phyloP scores from a whole-genome alignment of 148 eudicot genomes.

The Rhododendron molle region DNA sequence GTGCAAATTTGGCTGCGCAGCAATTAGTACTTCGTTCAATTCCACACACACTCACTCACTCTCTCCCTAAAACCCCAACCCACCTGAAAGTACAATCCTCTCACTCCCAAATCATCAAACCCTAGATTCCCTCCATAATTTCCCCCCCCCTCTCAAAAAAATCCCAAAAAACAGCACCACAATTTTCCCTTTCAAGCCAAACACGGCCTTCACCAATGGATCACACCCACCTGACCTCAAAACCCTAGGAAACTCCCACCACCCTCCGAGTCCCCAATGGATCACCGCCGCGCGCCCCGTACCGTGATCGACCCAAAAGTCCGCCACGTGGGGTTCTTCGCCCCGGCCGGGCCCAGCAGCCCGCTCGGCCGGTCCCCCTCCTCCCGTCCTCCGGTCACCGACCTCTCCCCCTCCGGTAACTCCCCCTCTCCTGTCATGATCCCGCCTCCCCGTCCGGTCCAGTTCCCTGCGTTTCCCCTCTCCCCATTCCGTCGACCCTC shows the following conservation, averaged over 20 bases:
- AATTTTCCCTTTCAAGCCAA: not conserved
- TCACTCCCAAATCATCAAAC: not conserved
- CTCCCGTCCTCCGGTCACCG: conserved; percentile 27
- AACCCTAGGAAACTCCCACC: conserved; percentile 22
- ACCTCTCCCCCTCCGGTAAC: conserved; percentile 43
- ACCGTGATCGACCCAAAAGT: conserved; percentile 84
- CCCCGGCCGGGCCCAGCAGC: conserved; percentile 44
- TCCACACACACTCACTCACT: too few species aligned
- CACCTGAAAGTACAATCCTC: not conserved
- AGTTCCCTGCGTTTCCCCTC: conserved; percentile 16
- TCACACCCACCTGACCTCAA: not conserved
- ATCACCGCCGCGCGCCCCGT: conserved; percentile 70
- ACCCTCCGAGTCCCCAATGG: conserved; percentile 31
- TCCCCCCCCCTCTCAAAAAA: not conserved
- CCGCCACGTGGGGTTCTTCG: conserved; percentile 84
- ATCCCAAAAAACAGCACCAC: not conserved
- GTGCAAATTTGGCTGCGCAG: too few species aligned
- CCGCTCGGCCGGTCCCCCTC: conserved; percentile 23
- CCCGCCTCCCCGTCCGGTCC: conserved; percentile 64
- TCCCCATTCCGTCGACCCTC: conserved; percentile 26
- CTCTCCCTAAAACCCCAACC: too few species aligned
- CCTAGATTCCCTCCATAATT: not conserved
- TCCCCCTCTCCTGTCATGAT: conserved; percentile 92
- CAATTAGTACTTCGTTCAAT: too few species aligned
- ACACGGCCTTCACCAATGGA: not conserved